Base-by-base conservation (phyloP, 2,329 filamentous ascomycete genomes). In the Fusarium buharicum region DNA sequence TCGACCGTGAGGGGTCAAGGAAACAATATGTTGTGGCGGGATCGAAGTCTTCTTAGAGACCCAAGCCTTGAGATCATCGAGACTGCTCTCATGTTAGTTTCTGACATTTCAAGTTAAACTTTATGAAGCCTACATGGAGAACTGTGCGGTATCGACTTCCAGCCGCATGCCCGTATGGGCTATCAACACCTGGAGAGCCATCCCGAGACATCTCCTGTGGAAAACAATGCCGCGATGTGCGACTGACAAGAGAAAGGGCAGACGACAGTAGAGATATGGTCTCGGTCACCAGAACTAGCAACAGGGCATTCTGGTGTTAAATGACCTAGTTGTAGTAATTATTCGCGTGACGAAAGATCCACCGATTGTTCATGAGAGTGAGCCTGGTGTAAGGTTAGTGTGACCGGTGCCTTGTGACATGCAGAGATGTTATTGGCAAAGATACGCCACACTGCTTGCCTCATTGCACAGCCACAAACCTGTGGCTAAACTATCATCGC, bases 131-230 rank as follows among this genome's bases (percentile, higher is more conserved):
- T 81, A 92, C 90, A 89, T 90, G 69, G 85, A 83, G 77, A 94
- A 90, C 74, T 87, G 86, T 64, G 88, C 84, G 67, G 89, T 86
- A 79, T 96, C 91, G 76, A 91, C 85, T 76, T 88, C 84, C 74
- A 97, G 84, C 79, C 90, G 89, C 83, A 92, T 89, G 82, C 94
- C 94, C 78, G 91, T 93, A 81, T 96, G 93, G 84, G 92, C 93
- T 75, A 97, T 89, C 82, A 92, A 91, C 78, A 97, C 89, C 81
- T 92, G 88, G 76, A 94, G 86, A 81, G 91, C 90, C 92, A 96
- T 96, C 79, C 82, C 85, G 79, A 81, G 79, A 79, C 82, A 84
- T 83, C 73, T 78, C 78, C 75, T 71, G 69, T 70, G 58, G 55
- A 69, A 68, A 66, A 62, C 45, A 51, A 66, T 66, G 66, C 70